Evolutionary conservation across 2,329 filamentous ascomycete genomes (phyloP), one percentile per base, ranked within the genome.

Genomic region (Cucurbitaria berberidis): DNA sequence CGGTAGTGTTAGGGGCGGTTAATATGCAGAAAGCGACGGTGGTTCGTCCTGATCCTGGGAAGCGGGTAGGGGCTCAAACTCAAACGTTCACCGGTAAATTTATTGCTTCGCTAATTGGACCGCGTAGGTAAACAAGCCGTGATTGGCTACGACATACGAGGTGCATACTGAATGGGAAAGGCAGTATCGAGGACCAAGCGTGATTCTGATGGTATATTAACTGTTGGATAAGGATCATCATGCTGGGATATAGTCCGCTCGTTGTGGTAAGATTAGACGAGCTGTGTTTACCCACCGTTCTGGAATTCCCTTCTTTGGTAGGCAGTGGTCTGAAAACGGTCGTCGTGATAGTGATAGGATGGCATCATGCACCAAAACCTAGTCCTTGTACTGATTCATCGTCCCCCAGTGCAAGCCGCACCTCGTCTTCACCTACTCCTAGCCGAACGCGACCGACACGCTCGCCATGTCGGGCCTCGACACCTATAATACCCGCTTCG

Each of bases 391-490:
- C 88, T 70, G 97, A 91, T 7, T 85, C 85, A 77, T 99, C 95
- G 61, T 96, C 93, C 54, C 89, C 86, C 63, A 98, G 86, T 26
- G 93, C 95, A 71, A 91, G 84, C 70, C 89, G 89, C 24, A 99
- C 86, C 76, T 99, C 93, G 68, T 98, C 93, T 55, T 96, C 91
- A 11, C 90, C 89, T 62, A 98, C 88, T 19, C 90, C 87, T 51
- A 99, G 80, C 51, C 93, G 83, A 35, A 99, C 85, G 74, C 96
- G 93, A 51, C 91, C 93, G 19, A 91, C 91, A 38, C 95, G 82
- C 71, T 98, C 93, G 0, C 92, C 89, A 60, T 87, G 87, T 54
- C 80, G 76, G 3, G 85, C 85, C 74, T 99, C 95, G 46, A 99
- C 75, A 5, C 91, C 90, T 53, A 99, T 82, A 46, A 99, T 85